phyloP scores from a whole-genome alignment of 2,329 filamentous ascomycete species.

The Lasiodiplodia citricola region DNA sequence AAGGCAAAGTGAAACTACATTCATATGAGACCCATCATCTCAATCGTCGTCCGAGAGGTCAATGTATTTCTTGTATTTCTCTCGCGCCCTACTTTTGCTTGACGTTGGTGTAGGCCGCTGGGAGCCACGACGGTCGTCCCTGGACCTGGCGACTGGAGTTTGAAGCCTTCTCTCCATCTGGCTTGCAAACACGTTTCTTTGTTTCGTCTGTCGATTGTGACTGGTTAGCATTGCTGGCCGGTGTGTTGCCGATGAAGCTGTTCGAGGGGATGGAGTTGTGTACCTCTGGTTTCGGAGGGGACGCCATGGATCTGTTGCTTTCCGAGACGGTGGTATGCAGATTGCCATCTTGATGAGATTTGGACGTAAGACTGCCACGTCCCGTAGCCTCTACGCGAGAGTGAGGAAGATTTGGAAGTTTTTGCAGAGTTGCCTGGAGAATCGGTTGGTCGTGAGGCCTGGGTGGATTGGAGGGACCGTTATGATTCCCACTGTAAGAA shows the following conservation, averaged over 20 bases:
- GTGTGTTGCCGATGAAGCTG: background rate
- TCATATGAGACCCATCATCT: background rate
- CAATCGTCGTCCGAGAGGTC: slow-evolving; percentile 1
- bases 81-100: background rate
- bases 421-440: background rate
- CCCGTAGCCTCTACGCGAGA: background rate
- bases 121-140: background rate
- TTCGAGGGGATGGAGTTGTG: background rate
- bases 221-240: background rate
- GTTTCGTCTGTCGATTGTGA: background rate
- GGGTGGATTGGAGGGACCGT: background rate
- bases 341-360: background rate
- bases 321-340: background rate
- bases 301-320: background rate
- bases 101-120: slow-evolving; percentile 1
- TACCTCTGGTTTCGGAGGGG: slow-evolving; percentile 9
- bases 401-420: background rate
- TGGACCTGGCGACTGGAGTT: background rate
- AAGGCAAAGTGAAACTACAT: background rate
- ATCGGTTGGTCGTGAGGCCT: background rate
- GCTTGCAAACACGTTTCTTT: background rate
- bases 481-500: background rate
- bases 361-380: background rate
- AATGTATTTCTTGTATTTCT: background rate
- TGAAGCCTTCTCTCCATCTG: background rate